Percentiles rank a stretch among this genome's conserved stretches.
phyloP scores from a whole-genome alignment of 371 early-diverging fungal genomes.

The Dinochytrium kinnereticum region DNA sequence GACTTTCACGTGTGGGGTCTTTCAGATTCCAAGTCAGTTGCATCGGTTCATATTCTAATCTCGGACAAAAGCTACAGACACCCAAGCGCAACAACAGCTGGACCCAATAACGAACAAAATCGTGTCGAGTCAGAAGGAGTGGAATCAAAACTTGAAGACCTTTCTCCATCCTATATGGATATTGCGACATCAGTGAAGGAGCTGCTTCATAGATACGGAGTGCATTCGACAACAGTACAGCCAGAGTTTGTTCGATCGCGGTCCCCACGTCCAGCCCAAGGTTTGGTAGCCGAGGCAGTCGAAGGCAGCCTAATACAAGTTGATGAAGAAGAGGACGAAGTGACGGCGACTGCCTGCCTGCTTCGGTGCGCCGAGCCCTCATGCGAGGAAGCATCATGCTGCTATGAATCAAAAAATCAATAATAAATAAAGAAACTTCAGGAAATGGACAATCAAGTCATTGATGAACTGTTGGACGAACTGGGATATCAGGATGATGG shows the following conservation, averaged over 20 bases:
- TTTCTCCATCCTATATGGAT: constrained; percentile 48
- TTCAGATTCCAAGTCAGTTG: constrained; percentile 82
- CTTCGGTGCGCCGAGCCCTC: background rate
- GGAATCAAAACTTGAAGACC: constrained; percentile 10
- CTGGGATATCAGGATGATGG: constrained; percentile 47
- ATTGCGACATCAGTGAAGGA: constrained; percentile 72
- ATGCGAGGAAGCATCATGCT: background rate
- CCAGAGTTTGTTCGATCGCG: constrained; percentile 73
- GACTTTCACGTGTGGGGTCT: constrained; percentile 96
- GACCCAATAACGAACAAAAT: constrained; percentile 40
- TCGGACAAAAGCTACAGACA: constrained; percentile 36
- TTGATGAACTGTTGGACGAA: background rate
- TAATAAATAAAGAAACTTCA: background rate
- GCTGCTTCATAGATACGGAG: constrained; percentile 72
- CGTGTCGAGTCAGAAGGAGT: constrained; percentile 21
- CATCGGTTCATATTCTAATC: constrained; percentile 81
- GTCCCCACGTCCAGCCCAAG: background rate
- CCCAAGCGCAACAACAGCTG: background rate
- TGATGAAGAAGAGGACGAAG: background rate
- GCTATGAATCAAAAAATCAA: background rate
- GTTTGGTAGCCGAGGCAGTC: background rate
- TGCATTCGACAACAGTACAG: constrained; percentile 90
- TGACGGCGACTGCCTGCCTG: background rate
- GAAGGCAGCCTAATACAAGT: background rate
- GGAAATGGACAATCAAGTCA: background rate